Conservation (phyloP, 2,329 filamentous ascomycete species). For the Beauveria australis region DNA sequence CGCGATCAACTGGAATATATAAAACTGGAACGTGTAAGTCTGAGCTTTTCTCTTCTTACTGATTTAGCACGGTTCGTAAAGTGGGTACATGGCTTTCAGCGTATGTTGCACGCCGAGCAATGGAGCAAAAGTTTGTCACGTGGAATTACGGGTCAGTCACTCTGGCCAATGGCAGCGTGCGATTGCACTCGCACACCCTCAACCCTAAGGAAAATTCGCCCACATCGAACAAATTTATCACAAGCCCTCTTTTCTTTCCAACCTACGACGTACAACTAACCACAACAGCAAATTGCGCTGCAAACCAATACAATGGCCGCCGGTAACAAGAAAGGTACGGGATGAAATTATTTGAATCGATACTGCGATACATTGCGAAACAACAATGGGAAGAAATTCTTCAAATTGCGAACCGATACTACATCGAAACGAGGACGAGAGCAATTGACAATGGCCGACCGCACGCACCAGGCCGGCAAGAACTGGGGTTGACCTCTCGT, state of each 20-base stretch:
- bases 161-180: constrained; percentile 6
- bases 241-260: constrained; percentile 7
- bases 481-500: neutral
- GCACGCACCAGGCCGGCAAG: neutral
- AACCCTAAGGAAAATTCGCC: constrained; percentile 21
- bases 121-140: constrained; percentile 11
- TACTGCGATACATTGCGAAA: constrained; percentile 1
- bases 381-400: constrained; percentile 5
- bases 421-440: constrained; percentile 3
- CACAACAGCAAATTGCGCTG: constrained; percentile 18
- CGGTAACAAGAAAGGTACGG: constrained; percentile 40
- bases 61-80: neutral
- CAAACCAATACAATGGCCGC: constrained; percentile 25
- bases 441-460: neutral
- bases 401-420: neutral
- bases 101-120: neutral
- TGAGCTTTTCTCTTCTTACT: neutral
- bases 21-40: constrained; percentile 1
- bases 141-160: neutral
- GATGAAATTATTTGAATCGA: constrained; percentile 19
- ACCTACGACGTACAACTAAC: constrained; percentile 16
- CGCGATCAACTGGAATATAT: no score
- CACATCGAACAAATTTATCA: constrained; percentile 15
- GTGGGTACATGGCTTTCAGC: neutral
- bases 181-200: neutral